Evolutionary conservation across 495 filamentous ascomycete genomes (phyloP), one percentile per base, ranked within the genome.

Genomic region (Lineolata rhizophorae): DNA sequence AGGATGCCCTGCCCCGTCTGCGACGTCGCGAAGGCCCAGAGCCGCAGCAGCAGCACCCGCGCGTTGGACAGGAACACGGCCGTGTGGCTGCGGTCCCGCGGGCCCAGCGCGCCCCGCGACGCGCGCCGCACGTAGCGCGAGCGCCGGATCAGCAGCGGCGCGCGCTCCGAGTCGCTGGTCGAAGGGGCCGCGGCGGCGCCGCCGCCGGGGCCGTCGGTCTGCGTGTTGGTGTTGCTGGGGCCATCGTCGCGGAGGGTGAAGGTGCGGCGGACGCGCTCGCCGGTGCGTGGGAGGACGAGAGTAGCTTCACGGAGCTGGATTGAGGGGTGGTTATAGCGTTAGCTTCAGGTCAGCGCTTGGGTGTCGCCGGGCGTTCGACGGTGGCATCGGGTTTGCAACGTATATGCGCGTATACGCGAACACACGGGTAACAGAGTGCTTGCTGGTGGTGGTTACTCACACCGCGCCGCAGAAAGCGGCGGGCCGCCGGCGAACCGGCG

Each of bases 1-100:
- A 94, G 54, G 35, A 91, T 74, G 20, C 71, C 75, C 35, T 68
- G 70, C 4, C 77, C 81, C 5, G 53, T 66, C 35, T 62, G 62
- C 1, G 70, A 72, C 1, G 43, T 56, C 3, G 54, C 27, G 31
- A 66, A 68, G 12, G 43, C 33, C 30, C 53, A 52, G n/a, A n/a
- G n/a, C n/a, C n/a, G n/a, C n/a, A n/a, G n/a, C n/a, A n/a, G n/a
- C n/a, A n/a, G n/a, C n/a, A n/a, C n/a, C n/a, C n/a, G n/a, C 32
- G 46, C 41, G 18, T 19, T n/a, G 9, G 8, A 4, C 8, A n/a
- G 11, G 9, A 13, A n/a, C 19, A 8, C 19, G 15, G 8, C 8
- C 11, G 11, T 13, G 14, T 5, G 19, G 10, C 6, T 30, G 9
- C 6, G 8, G 8, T 10, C 8, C 22, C 17, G 6, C 28, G 28